These are phyloP conservation scores for Phialocephala sp. DNA, from an alignment of 2,329 filamentous ascomycete species.

Conservation along the genomic window DNA sequence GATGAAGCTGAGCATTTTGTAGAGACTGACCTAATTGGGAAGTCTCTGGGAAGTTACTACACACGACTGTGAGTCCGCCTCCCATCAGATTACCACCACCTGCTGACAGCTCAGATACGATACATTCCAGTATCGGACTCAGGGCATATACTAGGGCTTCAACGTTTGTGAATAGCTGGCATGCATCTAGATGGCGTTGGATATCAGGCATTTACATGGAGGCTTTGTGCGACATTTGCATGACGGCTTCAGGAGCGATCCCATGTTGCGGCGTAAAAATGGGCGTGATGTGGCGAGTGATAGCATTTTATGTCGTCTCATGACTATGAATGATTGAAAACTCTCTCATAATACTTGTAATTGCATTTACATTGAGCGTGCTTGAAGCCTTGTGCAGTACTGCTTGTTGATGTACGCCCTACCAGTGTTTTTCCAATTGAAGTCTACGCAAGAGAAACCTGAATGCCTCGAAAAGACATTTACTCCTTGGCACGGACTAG, in stretches of 20 bases:
- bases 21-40: slow-evolving; percentile 77
- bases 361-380: background rate
- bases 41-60: slow-evolving; percentile 86
- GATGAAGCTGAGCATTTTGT: slow-evolving; percentile 84
- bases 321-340: slow-evolving; percentile 14
- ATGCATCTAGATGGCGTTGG: slow-evolving; percentile 34
- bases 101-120: slow-evolving; percentile 65
- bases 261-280: background rate
- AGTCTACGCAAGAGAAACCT: too few relatives aligned
- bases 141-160: slow-evolving; percentile 75
- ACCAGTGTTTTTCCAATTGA: too few relatives aligned
- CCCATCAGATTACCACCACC: background rate
- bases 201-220: slow-evolving; percentile 32
- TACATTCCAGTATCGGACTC: slow-evolving; percentile 86
- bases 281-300: slow-evolving; percentile 9
- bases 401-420: background rate
- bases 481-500: too few relatives aligned
- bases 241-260: background rate
- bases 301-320: background rate
- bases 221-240: slow-evolving; percentile 5
- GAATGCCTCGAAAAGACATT: too few relatives aligned
- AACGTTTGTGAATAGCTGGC: slow-evolving; percentile 17
- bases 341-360: background rate
- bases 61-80: slow-evolving; percentile 71
- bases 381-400: background rate